Evolutionary conservation across 78 protist genomes (phyloP), one percentile per base, ranked within the genome.

Genomic region (Pelomyxa schiedti): DNA sequence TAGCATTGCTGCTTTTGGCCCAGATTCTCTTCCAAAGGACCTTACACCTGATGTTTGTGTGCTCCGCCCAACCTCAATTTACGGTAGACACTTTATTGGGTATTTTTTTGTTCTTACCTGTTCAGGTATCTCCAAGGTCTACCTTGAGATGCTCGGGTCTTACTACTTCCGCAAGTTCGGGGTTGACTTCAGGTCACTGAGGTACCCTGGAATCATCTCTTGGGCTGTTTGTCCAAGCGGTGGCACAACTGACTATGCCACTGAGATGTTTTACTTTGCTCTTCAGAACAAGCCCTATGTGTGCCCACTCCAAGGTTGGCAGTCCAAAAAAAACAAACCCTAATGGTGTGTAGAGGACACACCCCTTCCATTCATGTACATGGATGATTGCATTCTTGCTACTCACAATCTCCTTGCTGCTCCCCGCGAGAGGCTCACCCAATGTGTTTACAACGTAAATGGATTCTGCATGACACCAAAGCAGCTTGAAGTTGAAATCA

Each of bases 171-270:
- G 9, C 32, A 29, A 37, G 26, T 76, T n/a, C 26, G 85, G 81
- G 30, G 82, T 88, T 40, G 93, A 89, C 39, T 85, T 76, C 67
- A 76, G 93, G 5, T 89, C 73, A 26, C 53, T 89, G 16, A 68
- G 93, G n/a, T 88, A 82, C 66, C 93, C 93, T 5, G 93, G 93
- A 30, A 82, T 82, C 38, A 68, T 82, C 8, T 85, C 89, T 9
- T 81, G 69, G n/a, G 53, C 29, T 6, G 66, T 76, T 26, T 76
- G 8, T 35, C 93, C 93, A 6, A 91, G 93, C 4, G 92, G 92
- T 8, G 93, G 93, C 5, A 89, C 93, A 4, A 89, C 93, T 6
- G 93, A 89, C 58, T 88, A 76, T 39, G 83, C 88, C 30, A 73
- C 83, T n/a, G 36, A 53, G 38, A 84, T 88, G 32, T 88, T 43